Base-by-base conservation (phyloP, 345 rosid species). In the Eucalyptus sp. region DNA sequence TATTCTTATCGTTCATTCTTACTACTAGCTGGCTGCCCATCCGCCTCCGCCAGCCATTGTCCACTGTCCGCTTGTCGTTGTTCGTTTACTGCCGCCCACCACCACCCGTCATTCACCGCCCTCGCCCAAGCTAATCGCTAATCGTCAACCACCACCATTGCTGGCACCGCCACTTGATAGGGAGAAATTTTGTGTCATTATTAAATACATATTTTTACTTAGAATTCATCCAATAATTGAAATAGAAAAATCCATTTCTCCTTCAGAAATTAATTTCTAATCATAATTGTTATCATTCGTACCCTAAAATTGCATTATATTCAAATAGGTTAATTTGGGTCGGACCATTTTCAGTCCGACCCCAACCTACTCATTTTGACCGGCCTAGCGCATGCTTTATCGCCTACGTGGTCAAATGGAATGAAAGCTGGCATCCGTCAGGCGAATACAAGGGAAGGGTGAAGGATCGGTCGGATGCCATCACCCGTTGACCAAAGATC, bases 21-120 rank as follows among this genome's bases (percentile, higher is more conserved):
- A 0, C 0, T 52, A 52, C 25, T 52, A 52, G 1, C 5, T 7
- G 2, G 1, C 2, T 0, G 0, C 0, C 0, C 58, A 52, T 52
- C 2, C 0, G 0, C 58, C 25, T 0, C 58, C 0, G 1, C 25
- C 0, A 52, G 25, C 10, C 0, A 0, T 0, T 0, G 2, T 52
- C 0, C 58, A 52, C 58, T 10, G 0, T 52, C 0, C 0, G 2
- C 2, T 10, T 52, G 0, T 18, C 1, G 0, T 0, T 0, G 0
- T 52, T 0, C 1, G 0, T 52, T 52, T 1, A 52, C 0, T 52
- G 1, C 5, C 1, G 0, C 58, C 25, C 25, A 18, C 58, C 2
- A 52, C 58, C 25, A 20, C 1, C 5, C 0, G 0, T 52, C 1
- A 0, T 52, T 52, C 0, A 5, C 10, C 0, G 5, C 58, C 10